Base-by-base conservation (phyloP, 495 filamentous ascomycete species). In the Penicillium diatomitis region DNA sequence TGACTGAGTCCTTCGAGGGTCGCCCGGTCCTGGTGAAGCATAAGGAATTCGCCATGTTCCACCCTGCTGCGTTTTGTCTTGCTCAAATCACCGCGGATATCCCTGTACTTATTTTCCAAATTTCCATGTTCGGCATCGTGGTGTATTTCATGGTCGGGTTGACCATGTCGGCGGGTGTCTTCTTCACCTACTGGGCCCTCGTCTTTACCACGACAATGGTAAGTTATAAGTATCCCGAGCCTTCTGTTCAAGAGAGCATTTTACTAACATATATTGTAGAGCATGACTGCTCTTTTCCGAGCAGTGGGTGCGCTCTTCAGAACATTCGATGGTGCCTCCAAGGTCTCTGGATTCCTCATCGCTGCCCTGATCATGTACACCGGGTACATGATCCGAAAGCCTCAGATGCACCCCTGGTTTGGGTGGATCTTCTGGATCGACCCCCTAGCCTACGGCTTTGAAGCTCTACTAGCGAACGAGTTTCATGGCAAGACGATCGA, bases 21-120 rank as follows among this genome's bases (percentile, higher is more conserved):
- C 77, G 85, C 11, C 85, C 82, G 2, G 82, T 92, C 32, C 63
- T 90, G 12, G 73, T 85, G 45, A 88, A 89, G 50, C 87, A 92
- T 62, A 84, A 85, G 57, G 70, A 72, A 20, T 89, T 88, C 60
- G 82, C 82, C 30, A 83, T 87, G 55, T 88, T 86, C 64, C 77
- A 85, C 6, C 87, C 87, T 3, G 76, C 82, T 3, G 86, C 87
- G 5, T 84, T 82, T 38, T 82, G 78, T 29, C 69, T 92, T 33
- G 85, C 84, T 1, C 78, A 86, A 40, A 84, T 85, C 3, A 67
- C 84, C 6, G 75, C 83, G 8, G 87, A 92, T 52, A 61, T 87
- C 6, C 86, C 86, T 0, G 65, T 88, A 2, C 66, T 85, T 3
- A 52, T 86, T n/a, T 62, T 80, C 45, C 83, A 88, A 50, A 74